Conservation (phyloP, 495 filamentous ascomycete species). For the Penicillium herquei region DNA sequence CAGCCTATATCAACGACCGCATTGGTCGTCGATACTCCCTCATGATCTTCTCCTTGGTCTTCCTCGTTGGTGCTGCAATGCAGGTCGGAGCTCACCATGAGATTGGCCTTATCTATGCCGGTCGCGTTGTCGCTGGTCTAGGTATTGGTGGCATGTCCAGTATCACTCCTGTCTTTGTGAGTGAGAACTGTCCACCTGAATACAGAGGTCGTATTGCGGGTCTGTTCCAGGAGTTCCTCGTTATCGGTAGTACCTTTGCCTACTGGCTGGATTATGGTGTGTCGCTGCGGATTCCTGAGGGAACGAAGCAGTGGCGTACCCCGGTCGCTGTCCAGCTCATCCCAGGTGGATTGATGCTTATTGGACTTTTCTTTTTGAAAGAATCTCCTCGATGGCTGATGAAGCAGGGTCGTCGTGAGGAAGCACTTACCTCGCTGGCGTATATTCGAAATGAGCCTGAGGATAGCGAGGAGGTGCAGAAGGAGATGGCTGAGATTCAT, state of each 20-base stretch:
- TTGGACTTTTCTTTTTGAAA: constrained; percentile 50
- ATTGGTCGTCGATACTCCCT: constrained; percentile 60
- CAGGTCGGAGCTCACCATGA: constrained; percentile 48
- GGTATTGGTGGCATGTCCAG: constrained; percentile 47
- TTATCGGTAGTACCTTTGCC: constrained; percentile 31
- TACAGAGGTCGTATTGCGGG: constrained; percentile 46
- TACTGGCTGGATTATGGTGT: constrained; percentile 56
- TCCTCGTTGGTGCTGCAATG: constrained; percentile 63
- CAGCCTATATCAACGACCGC: constrained; percentile 55
- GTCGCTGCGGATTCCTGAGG: constrained; percentile 35
- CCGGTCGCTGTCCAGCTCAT: constrained; percentile 54
- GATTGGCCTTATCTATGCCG: constrained; percentile 39
- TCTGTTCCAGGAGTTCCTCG: constrained; percentile 31
- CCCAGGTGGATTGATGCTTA: constrained; percentile 48
- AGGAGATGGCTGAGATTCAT: constrained; percentile 66
- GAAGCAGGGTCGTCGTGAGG: constrained; percentile 41
- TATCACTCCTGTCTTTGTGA: constrained; percentile 51
- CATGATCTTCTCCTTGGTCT: constrained; percentile 53
- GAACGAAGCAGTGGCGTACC: constrained; percentile 52
- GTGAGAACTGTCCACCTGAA: constrained; percentile 41
- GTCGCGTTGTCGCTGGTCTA: constrained; percentile 42
- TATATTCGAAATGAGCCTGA: constrained; percentile 43
- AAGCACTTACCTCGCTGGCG: constrained; percentile 43
- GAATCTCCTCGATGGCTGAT: constrained; percentile 59
- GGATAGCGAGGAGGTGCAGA: constrained; percentile 35